These are phyloP conservation scores for Cyclotella baltica DNA, from an alignment of 108 stramenopile species.

Conservation along the genomic window DNA sequence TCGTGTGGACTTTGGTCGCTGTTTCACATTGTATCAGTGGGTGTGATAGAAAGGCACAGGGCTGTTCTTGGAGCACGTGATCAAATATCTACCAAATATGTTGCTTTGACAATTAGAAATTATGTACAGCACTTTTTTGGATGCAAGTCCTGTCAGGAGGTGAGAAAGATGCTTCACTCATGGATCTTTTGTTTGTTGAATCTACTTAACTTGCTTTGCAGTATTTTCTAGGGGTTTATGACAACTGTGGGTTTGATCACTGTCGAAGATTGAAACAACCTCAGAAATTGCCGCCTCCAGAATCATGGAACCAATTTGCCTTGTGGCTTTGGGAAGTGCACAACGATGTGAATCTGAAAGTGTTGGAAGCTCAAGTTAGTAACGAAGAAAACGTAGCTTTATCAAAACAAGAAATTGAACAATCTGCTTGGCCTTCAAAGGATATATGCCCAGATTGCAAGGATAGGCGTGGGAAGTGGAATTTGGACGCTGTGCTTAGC, in stretches of 20 bases:
- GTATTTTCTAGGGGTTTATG: constrained; percentile 75
- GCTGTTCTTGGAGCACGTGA: constrained; percentile 56
- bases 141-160: constrained; percentile 81
- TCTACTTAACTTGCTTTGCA: too few species aligned
- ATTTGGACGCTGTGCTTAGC: constrained; percentile 42
- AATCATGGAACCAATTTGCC: constrained; percentile 72
- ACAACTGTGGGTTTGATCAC: constrained; percentile 69
- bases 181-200: too few species aligned
- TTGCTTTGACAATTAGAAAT: constrained; percentile 56
- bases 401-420: constrained; percentile 28
- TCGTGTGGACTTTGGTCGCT: constrained; percentile 76
- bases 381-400: constrained; percentile 2
- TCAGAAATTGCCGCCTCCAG: constrained; percentile 37
- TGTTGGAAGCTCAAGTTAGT: constrained; percentile 58
- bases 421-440: constrained; percentile 59
- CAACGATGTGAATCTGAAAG: constrained; percentile 79
- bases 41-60: constrained; percentile 69
- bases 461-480: constrained; percentile 57
- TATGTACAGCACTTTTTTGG: constrained; percentile 80
- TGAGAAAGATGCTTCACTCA: too few species aligned
- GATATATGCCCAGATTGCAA: constrained; percentile 57
- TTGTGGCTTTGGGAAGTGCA: constrained; percentile 82
- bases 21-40: constrained; percentile 75
- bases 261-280: constrained; percentile 68
- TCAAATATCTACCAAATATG: constrained; percentile 55